Evolutionary conservation across 1,139 yeast species (phyloP).

Genomic region (Pichia cactophila): DNA sequence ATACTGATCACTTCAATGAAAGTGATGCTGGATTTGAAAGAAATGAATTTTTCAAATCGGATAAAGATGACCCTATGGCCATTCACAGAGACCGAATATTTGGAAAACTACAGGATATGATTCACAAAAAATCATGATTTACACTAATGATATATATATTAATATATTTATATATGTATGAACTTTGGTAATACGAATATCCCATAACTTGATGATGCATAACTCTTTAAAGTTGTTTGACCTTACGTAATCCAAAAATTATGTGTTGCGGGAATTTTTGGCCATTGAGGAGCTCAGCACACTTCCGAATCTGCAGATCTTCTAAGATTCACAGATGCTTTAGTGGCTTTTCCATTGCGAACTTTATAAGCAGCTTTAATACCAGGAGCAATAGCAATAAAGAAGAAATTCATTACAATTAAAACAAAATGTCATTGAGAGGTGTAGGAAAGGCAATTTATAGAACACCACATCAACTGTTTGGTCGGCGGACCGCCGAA

Average conservation of each 20-base stretch:
- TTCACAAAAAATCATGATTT: constrained; percentile 18
- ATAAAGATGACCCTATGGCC: constrained; percentile 53
- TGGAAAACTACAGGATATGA: constrained; percentile 47
- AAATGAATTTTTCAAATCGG: constrained; percentile 45
- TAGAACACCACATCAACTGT: constrained; percentile 29
- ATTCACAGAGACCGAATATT: constrained; percentile 57
- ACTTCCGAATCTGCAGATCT: background rate
- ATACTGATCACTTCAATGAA: constrained; percentile 24
- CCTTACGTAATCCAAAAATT: background rate
- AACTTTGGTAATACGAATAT: too few relatives aligned
- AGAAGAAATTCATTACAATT: too few relatives aligned
- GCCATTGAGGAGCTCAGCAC: background rate
- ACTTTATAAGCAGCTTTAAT: too few relatives aligned
- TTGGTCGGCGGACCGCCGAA: constrained; percentile 29
- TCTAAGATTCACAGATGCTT: too few relatives aligned
- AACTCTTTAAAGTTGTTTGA: background rate
- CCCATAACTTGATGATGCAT: background rate
- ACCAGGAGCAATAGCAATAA: too few relatives aligned
- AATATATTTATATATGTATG: too few relatives aligned
- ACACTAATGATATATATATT: background rate
- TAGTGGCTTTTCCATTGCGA: too few relatives aligned
- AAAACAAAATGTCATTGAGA: constrained; percentile 23
- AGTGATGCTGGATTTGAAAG: constrained; percentile 25
- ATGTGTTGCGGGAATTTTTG: background rate
- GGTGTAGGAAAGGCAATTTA: constrained; percentile 29